Evolutionary conservation across 108 stramenopile genomes (phyloP), one percentile per base, ranked within the genome.

Genomic region (Licmophora abbreviata): DNA sequence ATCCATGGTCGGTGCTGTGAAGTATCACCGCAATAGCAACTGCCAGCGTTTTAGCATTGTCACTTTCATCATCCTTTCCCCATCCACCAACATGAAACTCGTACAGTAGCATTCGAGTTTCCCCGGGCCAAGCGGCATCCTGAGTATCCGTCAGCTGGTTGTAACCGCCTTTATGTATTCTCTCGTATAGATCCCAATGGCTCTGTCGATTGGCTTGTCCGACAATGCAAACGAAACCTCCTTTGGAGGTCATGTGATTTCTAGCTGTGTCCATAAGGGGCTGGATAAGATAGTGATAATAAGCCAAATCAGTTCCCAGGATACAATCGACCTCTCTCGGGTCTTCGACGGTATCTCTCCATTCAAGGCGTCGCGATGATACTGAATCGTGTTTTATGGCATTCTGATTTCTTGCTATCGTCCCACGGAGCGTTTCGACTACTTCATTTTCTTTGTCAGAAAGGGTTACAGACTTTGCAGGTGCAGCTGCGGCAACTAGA

Each of bases 141-240:
- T 37, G 24, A 21, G 43, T 11, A 49, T 65, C 64, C 0, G 64
- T 65, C 28, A 56, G 21, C 34, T 57, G 64, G 44, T 58, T 65
- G 41, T 65, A 65, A 37, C 64, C 41, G 22, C 64, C 64, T 21
- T 65, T 30, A 14, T 24, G 34, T 17, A 65, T 51, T 44, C 51
- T 57, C 14, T 51, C 32, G 21, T 57, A 51, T 11, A 65, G 35
- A 43, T 65, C 56, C 64, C 64, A 65, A 9, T 51, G 56, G 12
- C 48, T 41, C 44, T 65, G 26, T 30, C 64, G 55, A 44, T 65
- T 65, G 0, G 56, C 64, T 32, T 57, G 64, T 26, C 64, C 64
- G 2, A 57, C 42, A 29, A 58, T 31, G 22, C 34, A 20, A 2
- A 56, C 29, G 1, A 42, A 9, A 1, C 46, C 47, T 2, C 41